Conservation (phyloP, 352 stramenopile species). For the Pythium pectinolyticum region DNA sequence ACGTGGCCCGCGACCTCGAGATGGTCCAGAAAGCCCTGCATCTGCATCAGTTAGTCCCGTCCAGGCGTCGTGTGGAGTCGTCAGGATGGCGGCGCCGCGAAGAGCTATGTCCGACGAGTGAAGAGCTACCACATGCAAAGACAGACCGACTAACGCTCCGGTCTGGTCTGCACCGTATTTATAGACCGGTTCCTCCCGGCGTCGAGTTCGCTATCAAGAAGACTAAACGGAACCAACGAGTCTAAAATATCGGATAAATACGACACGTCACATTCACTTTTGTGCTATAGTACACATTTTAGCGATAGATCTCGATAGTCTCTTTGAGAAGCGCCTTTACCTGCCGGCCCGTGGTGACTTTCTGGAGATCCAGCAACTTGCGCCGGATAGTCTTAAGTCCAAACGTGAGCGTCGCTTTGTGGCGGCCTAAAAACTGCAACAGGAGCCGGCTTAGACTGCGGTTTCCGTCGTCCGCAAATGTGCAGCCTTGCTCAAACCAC, state of each 20-base stretch:
- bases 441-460: slow-evolving; percentile 47
- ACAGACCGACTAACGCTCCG: no score
- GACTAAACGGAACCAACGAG: background rate
- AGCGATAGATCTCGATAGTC: slow-evolving; percentile 35
- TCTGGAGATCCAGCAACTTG: slow-evolving; percentile 29
- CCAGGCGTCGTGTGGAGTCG: no score
- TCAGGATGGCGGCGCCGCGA: background rate
- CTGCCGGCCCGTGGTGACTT: slow-evolving; percentile 30
- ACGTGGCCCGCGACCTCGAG: slow-evolving; percentile 32
- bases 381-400: slow-evolving; percentile 44
- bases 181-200: no score
- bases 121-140: no score
- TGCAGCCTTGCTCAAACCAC: slow-evolving; percentile 54
- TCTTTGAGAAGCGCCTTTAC: slow-evolving; percentile 41
- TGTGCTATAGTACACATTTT: no score
- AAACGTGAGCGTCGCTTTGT: slow-evolving; percentile 48
- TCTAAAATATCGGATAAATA: no score
- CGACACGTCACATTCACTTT: background rate
- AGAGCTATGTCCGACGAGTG: no score
- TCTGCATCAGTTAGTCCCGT: no score
- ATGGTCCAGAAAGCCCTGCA: slow-evolving; percentile 66
- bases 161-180: no score
- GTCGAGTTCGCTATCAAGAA: no score
- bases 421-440: slow-evolving; percentile 52
- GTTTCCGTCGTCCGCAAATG: slow-evolving; percentile 50